Conservation (phyloP, 2,329 filamentous ascomycete species). For the Colletotrichum somersetense region DNA sequence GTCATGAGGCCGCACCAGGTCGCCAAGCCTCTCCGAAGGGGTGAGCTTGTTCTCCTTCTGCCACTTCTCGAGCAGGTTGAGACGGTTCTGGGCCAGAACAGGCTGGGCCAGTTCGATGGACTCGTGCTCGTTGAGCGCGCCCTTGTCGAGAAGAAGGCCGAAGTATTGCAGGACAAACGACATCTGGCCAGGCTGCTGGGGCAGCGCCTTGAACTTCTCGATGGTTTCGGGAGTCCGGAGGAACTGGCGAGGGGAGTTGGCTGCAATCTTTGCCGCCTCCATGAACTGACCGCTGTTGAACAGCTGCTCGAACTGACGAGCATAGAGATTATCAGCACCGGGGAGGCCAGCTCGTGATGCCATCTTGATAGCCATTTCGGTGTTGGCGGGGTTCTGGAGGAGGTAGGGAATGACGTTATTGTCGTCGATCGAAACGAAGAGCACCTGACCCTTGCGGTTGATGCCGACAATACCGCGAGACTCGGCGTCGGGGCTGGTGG, state of each 20-base stretch:
- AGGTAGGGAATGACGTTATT: conserved; percentile 92
- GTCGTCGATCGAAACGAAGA: conserved; percentile 95
- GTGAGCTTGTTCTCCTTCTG: conserved; percentile 95
- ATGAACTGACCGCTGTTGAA: conserved; percentile 83
- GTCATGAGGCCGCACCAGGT: conserved; percentile 91
- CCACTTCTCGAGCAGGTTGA: conserved; percentile 98
- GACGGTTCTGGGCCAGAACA: conserved; percentile 92
- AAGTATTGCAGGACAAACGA: conserved; percentile 98
- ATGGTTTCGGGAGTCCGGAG: conserved; percentile 95
- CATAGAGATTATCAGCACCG: conserved; percentile 93
- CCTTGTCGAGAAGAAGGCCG: conserved; percentile 96
- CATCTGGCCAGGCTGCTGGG: conserved; percentile 85
- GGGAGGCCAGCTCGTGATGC: conserved; percentile 93
- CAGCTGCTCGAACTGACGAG: conserved; percentile 91
- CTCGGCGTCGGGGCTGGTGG: conserved; percentile 85
- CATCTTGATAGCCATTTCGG: conserved; percentile 93
- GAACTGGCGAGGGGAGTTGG: conserved; percentile 96
- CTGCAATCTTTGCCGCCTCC: conserved; percentile 94
- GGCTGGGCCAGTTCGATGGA: conserved; percentile 93
- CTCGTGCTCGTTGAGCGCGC: conserved; percentile 90
- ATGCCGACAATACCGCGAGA: conserved; percentile 93
- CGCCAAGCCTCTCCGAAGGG: conserved; percentile 95
- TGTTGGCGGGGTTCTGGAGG: conserved; percentile 95
- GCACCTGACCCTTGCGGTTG: conserved; percentile 96
- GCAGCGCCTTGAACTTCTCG: conserved; percentile 91